Conservation (phyloP, 164 flowering plant genomes). For the Santalum album region DNA sequence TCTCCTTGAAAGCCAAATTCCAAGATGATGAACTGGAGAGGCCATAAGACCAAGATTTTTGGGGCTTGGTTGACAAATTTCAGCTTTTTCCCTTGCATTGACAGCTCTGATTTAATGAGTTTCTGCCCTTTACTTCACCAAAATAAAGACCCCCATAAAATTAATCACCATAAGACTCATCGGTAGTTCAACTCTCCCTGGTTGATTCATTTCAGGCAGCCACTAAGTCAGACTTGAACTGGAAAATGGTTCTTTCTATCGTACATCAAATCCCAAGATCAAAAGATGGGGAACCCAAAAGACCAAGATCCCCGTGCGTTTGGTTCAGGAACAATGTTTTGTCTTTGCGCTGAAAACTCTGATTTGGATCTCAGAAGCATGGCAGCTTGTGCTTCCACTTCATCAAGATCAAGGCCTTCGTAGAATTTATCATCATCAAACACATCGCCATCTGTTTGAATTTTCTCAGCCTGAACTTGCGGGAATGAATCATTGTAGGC, state of each 20-base stretch:
- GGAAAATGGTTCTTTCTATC: background rate
- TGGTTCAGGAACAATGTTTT: slow-evolving; percentile 12
- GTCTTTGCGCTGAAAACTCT: slow-evolving; percentile 17
- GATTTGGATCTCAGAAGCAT: slow-evolving; percentile 34
- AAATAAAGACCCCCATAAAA: slow-evolving; percentile 73
- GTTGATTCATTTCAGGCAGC: too few relatives aligned
- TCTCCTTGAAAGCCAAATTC: slow-evolving; percentile 30
- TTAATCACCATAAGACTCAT: slow-evolving; percentile 44
- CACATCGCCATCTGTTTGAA: slow-evolving; percentile 13
- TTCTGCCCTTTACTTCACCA: slow-evolving; percentile 87
- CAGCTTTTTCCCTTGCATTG: slow-evolving; percentile 14
- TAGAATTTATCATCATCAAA: slow-evolving; percentile 64
- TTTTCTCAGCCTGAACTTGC: slow-evolving; percentile 17
- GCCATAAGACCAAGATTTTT: slow-evolving; percentile 15
- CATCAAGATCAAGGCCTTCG: slow-evolving; percentile 77
- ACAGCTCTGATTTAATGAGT: slow-evolving; percentile 30
- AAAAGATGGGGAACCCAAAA: slow-evolving; percentile 54
- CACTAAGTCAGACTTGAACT: too few relatives aligned
- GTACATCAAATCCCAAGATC: slow-evolving; percentile 86
- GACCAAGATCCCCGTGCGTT: slow-evolving; percentile 12
- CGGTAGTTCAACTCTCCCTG: too few relatives aligned
- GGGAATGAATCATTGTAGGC: slow-evolving; percentile 9
- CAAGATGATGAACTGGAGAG: slow-evolving; percentile 86
- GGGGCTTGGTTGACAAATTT: slow-evolving; percentile 8
- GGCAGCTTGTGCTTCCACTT: slow-evolving; percentile 79